phyloP scores from a whole-genome alignment of 2,329 filamentous ascomycete species.

The Lachnellula subtilissima region DNA sequence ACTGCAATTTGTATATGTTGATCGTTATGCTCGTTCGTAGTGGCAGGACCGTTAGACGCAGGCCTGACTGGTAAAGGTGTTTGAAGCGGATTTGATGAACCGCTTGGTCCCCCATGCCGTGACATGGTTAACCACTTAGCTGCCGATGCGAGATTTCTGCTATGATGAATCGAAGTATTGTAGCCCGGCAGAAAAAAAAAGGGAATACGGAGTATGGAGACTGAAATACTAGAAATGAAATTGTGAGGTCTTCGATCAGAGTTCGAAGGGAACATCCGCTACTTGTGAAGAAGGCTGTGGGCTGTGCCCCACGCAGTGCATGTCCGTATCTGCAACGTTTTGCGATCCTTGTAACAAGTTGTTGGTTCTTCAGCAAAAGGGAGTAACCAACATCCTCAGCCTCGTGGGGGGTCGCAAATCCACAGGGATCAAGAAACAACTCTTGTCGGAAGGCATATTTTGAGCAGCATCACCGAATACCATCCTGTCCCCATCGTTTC shows the following conservation, averaged over 20 bases:
- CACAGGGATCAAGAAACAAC: background rate
- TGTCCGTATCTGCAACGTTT: background rate
- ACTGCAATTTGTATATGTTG: slow-evolving; percentile 3
- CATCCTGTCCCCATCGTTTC: no score
- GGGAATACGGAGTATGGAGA: background rate
- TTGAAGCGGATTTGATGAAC: background rate
- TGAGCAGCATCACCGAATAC: background rate
- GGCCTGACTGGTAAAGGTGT: background rate
- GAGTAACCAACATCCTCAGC: slow-evolving; percentile 4
- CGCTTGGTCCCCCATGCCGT: background rate
- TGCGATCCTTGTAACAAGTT: background rate
- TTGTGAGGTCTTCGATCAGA: background rate
- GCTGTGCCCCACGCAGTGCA: background rate
- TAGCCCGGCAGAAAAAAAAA: background rate
- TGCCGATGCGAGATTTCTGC: background rate
- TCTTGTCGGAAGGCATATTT: background rate
- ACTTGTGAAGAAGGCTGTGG: background rate
- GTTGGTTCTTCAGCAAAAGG: slow-evolving; percentile 5
- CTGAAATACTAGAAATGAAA: background rate
- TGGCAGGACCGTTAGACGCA: background rate
- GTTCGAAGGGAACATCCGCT: background rate
- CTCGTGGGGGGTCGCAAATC: background rate
- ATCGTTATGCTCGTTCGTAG: background rate
- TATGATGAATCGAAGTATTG: background rate
- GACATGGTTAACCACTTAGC: background rate